Evolutionary conservation across 1,284 basidiomycete genomes (phyloP), one percentile per base, ranked within the genome.

Genomic region (Trichosporon ovoides): DNA sequence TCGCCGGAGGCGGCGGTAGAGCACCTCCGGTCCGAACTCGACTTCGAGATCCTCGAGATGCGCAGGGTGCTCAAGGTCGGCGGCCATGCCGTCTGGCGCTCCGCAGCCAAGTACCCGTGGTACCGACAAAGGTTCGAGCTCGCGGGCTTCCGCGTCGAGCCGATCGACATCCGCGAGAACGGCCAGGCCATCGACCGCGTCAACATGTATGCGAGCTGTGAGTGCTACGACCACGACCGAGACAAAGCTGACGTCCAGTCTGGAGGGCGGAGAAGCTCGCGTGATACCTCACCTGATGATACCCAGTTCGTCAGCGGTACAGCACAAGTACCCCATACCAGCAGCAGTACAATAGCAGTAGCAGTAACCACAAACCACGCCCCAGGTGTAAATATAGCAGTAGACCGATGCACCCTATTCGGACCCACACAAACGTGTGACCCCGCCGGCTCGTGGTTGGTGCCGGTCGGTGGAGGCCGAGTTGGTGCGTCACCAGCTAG

Each of bases 21-120:
- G 53, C 67, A 72, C 54, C 69, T 78, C 56, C 72, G 64, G 62
- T 81, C 68, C 57, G 85, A 85, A 55, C 82, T 83, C 16, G 83
- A 86, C 56, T 80, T 83, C 48, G 87, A 89, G 69, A 80, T 87
- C 24, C 67, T 76, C 11, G 83, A 87, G 68, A 81, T 89, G 53
- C 77, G 80, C 57, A 79, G 85, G 12, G 86, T 85, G 2, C 74
- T 88, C n/a, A 77, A 80, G 0, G 73, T 80, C 0, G 85, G 85
- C 0, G 87, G 87, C 1, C 79, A 83, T 48, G 83, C 88, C 6
- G 83, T 87, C 58, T 89, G 85, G 83, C 80, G 88, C 12, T 85
- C 84, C 20, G 88, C 88, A 0, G 85, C 83, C 1, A 83, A 83
- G 71, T 75, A 80, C 53, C 88, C 88, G 7, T 91, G 88, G 88